phyloP scores from a whole-genome alignment of 2,329 filamentous ascomycete genomes.

The Tolypocladium nubicola region DNA sequence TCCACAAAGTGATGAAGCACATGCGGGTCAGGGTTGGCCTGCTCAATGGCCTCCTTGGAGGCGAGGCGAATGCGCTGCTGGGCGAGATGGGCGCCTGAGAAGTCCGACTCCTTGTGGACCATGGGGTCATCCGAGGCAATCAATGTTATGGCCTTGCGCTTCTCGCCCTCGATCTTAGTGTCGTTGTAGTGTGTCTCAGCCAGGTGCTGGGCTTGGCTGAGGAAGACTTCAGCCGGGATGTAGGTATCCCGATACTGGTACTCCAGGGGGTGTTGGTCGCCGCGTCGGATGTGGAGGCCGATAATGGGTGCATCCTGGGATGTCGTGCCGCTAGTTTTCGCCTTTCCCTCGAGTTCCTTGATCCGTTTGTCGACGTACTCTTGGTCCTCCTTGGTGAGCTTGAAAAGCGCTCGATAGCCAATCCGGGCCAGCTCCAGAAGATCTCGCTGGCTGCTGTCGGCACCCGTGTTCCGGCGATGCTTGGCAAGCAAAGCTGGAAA shows the following conservation, averaged over 20 bases:
- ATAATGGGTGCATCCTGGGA: constrained; percentile 34
- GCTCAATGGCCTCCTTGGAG: constrained; percentile 41
- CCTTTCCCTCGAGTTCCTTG: constrained; percentile 39
- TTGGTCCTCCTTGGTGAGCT: constrained; percentile 54
- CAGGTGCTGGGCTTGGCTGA: constrained; percentile 45
- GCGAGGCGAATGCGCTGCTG: constrained; percentile 71
- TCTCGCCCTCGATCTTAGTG: constrained; percentile 24
- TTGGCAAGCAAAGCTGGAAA: constrained; percentile 45
- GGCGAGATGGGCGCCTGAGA: constrained; percentile 47
- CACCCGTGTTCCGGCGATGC: constrained; percentile 14
- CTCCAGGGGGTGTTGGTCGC: constrained; percentile 68
- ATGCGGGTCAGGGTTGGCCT: constrained; percentile 29
- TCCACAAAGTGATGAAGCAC: constrained; percentile 59
- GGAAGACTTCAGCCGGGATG: constrained; percentile 62
- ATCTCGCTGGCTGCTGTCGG: constrained; percentile 25
- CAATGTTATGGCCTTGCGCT: constrained; percentile 39
- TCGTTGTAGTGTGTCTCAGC: constrained; percentile 38
- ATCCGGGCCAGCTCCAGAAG: constrained; percentile 58
- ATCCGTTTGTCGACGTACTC: constrained; percentile 53
- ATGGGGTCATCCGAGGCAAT: constrained; percentile 75
- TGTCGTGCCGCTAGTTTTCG: constrained; percentile 26
- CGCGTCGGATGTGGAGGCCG: constrained; percentile 70
- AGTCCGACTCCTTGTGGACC: constrained; percentile 57
- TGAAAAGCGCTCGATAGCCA: constrained; percentile 67
- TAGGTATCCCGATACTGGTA: constrained; percentile 69